A percentile compares a stretch with the other conserved stretches of the same genome.
Evolutionary conservation across 768 basidiomycete genomes (phyloP).

Genomic region (Hypholoma sublateritium): DNA sequence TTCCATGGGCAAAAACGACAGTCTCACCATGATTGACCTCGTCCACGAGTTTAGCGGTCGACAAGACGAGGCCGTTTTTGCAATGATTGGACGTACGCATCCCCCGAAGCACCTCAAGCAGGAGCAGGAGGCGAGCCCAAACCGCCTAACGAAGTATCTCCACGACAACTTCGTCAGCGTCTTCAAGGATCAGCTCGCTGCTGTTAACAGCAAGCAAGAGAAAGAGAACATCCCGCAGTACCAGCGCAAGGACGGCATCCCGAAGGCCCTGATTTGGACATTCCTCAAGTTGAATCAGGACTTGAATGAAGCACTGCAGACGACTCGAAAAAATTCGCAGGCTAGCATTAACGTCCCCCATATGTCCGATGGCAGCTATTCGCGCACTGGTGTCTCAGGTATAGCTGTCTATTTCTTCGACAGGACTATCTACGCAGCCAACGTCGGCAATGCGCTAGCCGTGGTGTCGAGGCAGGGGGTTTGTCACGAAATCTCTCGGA

Average conservation of each 20-base stretch:
- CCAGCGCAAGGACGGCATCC: slow-evolving; percentile 41
- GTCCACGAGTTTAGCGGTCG: slow-evolving; percentile 82
- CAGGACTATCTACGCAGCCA: slow-evolving; percentile 84
- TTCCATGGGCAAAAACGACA: slow-evolving; percentile 76
- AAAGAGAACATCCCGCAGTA: slow-evolving; percentile 27
- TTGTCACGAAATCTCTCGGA: slow-evolving; percentile 70
- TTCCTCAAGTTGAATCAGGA: slow-evolving; percentile 87
- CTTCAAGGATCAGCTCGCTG: slow-evolving; percentile 58
- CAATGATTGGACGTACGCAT: slow-evolving; percentile 87
- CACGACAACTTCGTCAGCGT: slow-evolving; percentile 74
- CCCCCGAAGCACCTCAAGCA: slow-evolving; percentile 41
- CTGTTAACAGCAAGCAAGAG: slow-evolving; percentile 41
- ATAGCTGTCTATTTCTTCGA: slow-evolving; percentile 83
- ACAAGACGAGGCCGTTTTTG: slow-evolving; percentile 86
- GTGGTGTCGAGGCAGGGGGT: slow-evolving; percentile 80
- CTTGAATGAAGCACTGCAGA: slow-evolving; percentile 66
- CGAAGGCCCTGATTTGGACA: slow-evolving; percentile 81
- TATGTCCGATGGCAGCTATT: slow-evolving; percentile 42
- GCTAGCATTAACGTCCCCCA: slow-evolving; percentile 46
- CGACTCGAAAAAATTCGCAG: slow-evolving; percentile 71
- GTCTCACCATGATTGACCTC: slow-evolving; percentile 88
- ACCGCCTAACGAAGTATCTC: slow-evolving; percentile 77
- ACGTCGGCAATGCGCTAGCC: slow-evolving; percentile 85
- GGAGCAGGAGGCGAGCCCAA: slow-evolving; percentile 53
- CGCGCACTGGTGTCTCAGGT: slow-evolving; percentile 76